Percentiles rank a stretch among this genome's conserved stretches.
phyloP scores from a whole-genome alignment of 164 flowering plant genomes.

The Annona cherimola region DNA sequence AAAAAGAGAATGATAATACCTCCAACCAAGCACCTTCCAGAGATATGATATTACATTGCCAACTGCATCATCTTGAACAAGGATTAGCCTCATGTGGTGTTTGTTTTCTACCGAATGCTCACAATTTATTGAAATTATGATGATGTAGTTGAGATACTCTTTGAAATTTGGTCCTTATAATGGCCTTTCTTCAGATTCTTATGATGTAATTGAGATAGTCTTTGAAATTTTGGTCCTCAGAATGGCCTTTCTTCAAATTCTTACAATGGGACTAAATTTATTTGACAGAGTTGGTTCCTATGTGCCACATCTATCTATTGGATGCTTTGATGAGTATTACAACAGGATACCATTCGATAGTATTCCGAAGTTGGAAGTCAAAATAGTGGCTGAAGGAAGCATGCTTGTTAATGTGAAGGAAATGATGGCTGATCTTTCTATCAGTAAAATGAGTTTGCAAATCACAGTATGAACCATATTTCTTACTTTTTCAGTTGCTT shows the following conservation, averaged over 20 bases:
- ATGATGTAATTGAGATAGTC: not conserved
- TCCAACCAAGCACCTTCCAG: not conserved
- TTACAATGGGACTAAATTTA: not conserved
- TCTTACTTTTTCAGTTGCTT: not conserved
- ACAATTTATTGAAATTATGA: not conserved
- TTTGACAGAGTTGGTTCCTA: conserved; percentile 44
- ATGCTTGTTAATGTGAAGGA: conserved; percentile 8
- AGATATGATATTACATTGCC: not conserved
- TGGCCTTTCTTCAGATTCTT: not conserved
- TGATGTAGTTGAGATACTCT: not conserved
- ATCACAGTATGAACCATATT: conserved; percentile 40
- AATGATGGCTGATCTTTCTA: conserved; percentile 24
- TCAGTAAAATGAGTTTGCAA: conserved; percentile 27
- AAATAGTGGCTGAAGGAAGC: conserved; percentile 11
- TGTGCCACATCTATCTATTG: conserved; percentile 33
- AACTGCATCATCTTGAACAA: too few relatives aligned
- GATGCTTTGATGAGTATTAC: conserved; percentile 41
- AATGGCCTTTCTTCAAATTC: not conserved
- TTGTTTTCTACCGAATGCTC: not conserved
- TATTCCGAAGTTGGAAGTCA: conserved; percentile 29
- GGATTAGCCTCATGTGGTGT: not conserved
- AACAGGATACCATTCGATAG: conserved; percentile 41
- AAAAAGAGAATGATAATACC: too few relatives aligned
- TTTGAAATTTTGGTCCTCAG: not conserved
- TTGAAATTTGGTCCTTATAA: not conserved